Conservation (phyloP, 2,329 filamentous ascomycete genomes). For the Pseudogymnoascus sp. region DNA sequence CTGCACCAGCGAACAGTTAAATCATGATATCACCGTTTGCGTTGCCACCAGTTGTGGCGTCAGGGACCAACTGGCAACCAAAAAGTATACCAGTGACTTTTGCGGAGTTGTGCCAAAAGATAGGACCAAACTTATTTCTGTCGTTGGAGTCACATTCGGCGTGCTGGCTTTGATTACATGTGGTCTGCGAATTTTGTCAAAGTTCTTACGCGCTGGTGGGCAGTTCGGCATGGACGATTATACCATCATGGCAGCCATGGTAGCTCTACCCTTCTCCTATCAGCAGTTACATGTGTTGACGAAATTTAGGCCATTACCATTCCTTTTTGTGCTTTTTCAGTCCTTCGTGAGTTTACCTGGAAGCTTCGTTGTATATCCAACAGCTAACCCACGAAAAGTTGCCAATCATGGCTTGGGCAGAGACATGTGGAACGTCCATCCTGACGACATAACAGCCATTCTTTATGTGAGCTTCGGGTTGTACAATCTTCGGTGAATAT, state of each 20-base stretch:
- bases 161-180: constrained; percentile 30
- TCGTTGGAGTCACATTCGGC: constrained; percentile 29
- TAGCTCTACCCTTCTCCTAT: constrained; percentile 13
- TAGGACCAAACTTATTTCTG: constrained; percentile 26
- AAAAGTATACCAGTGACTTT: constrained; percentile 34
- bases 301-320: not conserved
- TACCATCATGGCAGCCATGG: constrained; percentile 30
- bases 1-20: constrained; percentile 31
- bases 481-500: not conserved
- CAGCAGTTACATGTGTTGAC: not conserved
- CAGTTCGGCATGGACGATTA: constrained; percentile 35
- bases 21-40: constrained; percentile 28
- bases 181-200: constrained; percentile 31
- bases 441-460: constrained; percentile 36
- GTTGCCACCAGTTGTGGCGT: constrained; percentile 31
- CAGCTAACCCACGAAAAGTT: constrained; percentile 24
- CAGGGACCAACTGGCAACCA: constrained; percentile 32
- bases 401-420: constrained; percentile 34
- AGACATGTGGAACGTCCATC: constrained; percentile 38
- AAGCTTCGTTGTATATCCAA: not conserved
- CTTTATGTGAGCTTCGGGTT: constrained; percentile 27
- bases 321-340: not conserved
- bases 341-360: not conserved
- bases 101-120: constrained; percentile 33
- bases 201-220: constrained; percentile 29